Percentiles rank a stretch among this genome's conserved stretches.
Evolutionary conservation across 1,284 basidiomycete species (phyloP).

Genomic region (Marasmius oreades): DNA sequence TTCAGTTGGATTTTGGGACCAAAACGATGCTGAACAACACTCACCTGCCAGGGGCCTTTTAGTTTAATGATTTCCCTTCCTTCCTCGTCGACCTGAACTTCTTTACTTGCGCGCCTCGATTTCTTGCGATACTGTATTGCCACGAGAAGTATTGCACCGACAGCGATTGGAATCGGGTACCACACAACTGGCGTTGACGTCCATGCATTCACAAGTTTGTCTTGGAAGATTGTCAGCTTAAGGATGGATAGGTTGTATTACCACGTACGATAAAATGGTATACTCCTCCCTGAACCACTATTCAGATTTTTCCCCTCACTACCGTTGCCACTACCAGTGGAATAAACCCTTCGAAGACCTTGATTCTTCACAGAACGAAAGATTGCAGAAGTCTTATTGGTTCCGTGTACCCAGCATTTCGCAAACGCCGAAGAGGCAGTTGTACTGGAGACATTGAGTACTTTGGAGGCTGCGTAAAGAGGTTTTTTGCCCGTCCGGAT

Average conservation of each 20-base stretch:
- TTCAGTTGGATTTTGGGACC: slow-evolving; percentile 8
- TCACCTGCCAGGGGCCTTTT: slow-evolving; percentile 93
- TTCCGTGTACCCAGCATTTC: slow-evolving; percentile 45
- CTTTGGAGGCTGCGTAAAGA: slow-evolving; percentile 47
- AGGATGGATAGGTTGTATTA: slow-evolving; percentile 2
- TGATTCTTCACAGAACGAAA: slow-evolving; percentile 42
- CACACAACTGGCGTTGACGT: slow-evolving; percentile 87
- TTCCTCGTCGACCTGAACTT: slow-evolving; percentile 73
- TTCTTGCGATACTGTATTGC: slow-evolving; percentile 78
- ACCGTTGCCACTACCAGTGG: slow-evolving; percentile 29
- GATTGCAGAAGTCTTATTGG: slow-evolving; percentile 46
- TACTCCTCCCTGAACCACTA: slow-evolving; percentile 25
- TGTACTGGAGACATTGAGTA: slow-evolving; percentile 49
- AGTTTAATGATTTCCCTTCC: slow-evolving; percentile 71
- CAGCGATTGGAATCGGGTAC: slow-evolving; percentile 92
- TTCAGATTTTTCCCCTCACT: slow-evolving; percentile 25
- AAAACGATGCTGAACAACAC: slow-evolving; percentile 24
- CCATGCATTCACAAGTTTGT: slow-evolving; percentile 73
- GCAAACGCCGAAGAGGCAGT: slow-evolving; percentile 49
- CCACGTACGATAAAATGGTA: slow-evolving; percentile 51
- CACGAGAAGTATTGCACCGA: slow-evolving; percentile 86
- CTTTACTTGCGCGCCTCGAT: slow-evolving; percentile 41
- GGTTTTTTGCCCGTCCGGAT: slow-evolving; percentile 47
- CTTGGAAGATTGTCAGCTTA: slow-evolving; percentile 25
- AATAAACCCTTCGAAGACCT: slow-evolving; percentile 43